Conservation (phyloP, 371 early-diverging fungal genomes). For the Mortierella sp. region DNA sequence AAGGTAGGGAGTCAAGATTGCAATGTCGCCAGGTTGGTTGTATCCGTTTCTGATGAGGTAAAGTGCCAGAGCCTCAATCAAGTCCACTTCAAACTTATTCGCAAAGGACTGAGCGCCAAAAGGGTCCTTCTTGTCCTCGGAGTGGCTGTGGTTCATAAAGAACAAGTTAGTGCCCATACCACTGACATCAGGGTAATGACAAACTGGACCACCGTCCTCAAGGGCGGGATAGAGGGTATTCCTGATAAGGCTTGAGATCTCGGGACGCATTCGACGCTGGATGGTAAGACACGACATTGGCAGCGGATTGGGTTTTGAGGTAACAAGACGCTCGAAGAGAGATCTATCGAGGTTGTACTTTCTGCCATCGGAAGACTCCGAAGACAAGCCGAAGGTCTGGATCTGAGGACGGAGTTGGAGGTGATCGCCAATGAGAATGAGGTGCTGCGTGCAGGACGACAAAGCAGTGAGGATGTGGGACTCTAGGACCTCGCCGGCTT, state of each 20-base stretch:
- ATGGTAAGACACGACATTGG: slow-evolving; percentile 69
- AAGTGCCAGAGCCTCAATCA: slow-evolving; percentile 60
- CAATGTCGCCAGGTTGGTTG: slow-evolving; percentile 64
- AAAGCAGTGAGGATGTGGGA: slow-evolving; percentile 75
- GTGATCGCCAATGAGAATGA: slow-evolving; percentile 84
- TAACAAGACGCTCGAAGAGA: slow-evolving; percentile 78
- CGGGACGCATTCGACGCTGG: slow-evolving; percentile 83
- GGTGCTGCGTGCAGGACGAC: slow-evolving; percentile 69
- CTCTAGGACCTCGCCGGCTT: slow-evolving; percentile 86
- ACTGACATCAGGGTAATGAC: slow-evolving; percentile 53
- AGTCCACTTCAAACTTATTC: slow-evolving; percentile 62
- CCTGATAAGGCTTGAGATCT: slow-evolving; percentile 72
- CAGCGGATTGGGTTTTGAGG: slow-evolving; percentile 37
- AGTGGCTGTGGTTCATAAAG: slow-evolving; percentile 61
- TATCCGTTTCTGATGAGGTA: slow-evolving; percentile 70
- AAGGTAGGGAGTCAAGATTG: slow-evolving; percentile 68
- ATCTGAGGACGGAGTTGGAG: slow-evolving; percentile 72
- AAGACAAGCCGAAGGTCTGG: slow-evolving; percentile 50
- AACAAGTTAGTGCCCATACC: slow-evolving; percentile 63
- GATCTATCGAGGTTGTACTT: slow-evolving; percentile 71
- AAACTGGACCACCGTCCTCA: slow-evolving; percentile 49
- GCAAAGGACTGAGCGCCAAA: slow-evolving; percentile 56
- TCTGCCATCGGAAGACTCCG: slow-evolving; percentile 44
- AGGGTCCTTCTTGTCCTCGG: slow-evolving; percentile 56
- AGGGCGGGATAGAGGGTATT: slow-evolving; percentile 46